A percentile compares a stretch with the other conserved stretches of the same genome.
These are phyloP conservation scores for Histomonas meleagridis DNA, from an alignment of 208 protist species.

Conservation along the genomic window DNA sequence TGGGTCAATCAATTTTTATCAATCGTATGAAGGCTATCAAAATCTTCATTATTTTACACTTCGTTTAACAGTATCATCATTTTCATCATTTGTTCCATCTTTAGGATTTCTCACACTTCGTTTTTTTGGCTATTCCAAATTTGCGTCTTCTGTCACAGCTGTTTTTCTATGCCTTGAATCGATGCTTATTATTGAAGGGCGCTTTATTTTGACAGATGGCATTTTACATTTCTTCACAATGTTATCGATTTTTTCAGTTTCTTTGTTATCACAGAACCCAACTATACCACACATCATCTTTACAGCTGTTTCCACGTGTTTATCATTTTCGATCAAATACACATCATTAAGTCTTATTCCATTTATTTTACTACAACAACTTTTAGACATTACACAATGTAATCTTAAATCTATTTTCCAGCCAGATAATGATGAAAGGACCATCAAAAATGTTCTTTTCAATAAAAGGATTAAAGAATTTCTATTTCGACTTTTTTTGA, in stretches of 20 bases:
- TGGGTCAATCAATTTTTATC: too few relatives aligned
- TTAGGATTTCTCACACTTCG: neutral
- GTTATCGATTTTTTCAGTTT: neutral
- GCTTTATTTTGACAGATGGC: neutral
- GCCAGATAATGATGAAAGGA: neutral
- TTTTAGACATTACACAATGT: neutral
- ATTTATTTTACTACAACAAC: neutral
- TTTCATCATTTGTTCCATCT: neutral
- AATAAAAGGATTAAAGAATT: neutral
- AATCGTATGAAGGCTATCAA: too few relatives aligned
- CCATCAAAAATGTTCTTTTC: neutral
- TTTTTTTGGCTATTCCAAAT: neutral
- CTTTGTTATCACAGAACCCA: neutral
- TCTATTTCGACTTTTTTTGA: neutral
- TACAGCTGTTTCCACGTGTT: neutral
- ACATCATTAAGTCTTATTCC: neutral
- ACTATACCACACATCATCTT: neutral
- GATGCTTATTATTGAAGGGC: neutral
- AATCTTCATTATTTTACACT: neutral
- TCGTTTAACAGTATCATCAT: neutral
- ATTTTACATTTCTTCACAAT: neutral
- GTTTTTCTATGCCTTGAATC: neutral
- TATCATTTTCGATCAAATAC: neutral
- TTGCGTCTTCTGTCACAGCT: neutral
- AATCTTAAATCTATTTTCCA: neutral